Base-by-base conservation (phyloP, 192 early-diverging fungal species). In the Coemansia sp. region DNA sequence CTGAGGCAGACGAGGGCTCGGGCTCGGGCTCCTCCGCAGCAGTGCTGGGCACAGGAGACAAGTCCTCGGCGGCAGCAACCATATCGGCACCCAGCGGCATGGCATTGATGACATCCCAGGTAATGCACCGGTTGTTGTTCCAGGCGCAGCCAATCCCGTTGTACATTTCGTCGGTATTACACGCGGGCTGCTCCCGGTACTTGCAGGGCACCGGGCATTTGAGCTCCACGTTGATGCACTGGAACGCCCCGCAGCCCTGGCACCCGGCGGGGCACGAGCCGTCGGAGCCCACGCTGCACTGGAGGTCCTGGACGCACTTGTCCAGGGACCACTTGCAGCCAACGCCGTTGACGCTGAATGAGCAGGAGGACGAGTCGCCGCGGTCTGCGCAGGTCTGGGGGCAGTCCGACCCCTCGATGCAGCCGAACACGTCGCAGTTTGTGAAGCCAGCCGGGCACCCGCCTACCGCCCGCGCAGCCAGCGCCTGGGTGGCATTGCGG, bases 131-230 rank as follows among this genome's bases (percentile, higher is more conserved):
- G 13, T 55, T 57, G 26, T 35, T 53, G 28, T 57, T 37, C 72
- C 72, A 76, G 2, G 57, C 53, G 20, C 72, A 76, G 2, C 62
- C 61, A 1, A 68, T 15, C 2, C 66, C 62, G 19, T 65, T 65
- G 18, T 65, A 57, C 23, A 55, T 28, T 3, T 45, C 28, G 1
- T 43, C 30, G 3, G 62, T 65, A 7, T 61, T 60, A 31, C 72
- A 76, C 13, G 15, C 33, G 19, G 16, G 18, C 16, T 55, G 26
- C 6, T 54, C 23, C 3, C 63, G 53, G 5, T 42, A 19, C 26
- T 50, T 26, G 46, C 72, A 76, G 0, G 61, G 51, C 1, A 55
- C 45, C 0, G 72, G 72, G 52, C 72, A 76, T 30, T 59, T 41
- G 9, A 69, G 41, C 0, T 60, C 62, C 15, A 48, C 26, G 21